Evolutionary conservation across 1,284 basidiomycete genomes (phyloP), one percentile per base, ranked within the genome.

Genomic region (Melampsora americana): DNA sequence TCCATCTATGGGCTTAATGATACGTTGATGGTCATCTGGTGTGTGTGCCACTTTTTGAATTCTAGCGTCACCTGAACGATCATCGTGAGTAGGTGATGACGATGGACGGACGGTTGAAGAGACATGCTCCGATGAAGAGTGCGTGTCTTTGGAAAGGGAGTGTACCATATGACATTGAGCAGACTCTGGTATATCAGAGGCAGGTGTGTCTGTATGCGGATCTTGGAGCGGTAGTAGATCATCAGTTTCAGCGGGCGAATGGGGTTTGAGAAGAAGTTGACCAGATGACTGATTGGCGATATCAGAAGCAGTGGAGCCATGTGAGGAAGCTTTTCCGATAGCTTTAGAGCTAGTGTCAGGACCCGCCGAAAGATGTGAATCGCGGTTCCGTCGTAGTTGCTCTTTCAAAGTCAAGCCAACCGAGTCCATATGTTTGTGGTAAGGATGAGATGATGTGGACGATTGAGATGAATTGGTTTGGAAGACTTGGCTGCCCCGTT

Each of bases 391-490:
- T 35, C 66, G 66, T 18, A 75, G 59, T 42, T 75, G 73, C 46
- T 75, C 73, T 53, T 75, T 75, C 5, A 75, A 28, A 46, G 66
- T 75, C 4, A 75, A 56, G 30, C 73, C 73, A 23, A 75, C 62
- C n/a, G 73, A 14, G 26, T 75, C 66, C 50, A 68, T 20, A 23
- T 67, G 44, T 28, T 60, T 53, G 16, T 18, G 0, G 12, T 16
- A 18, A 46, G 30, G 35, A 44, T 64, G 35, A 66, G 50, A n/a
- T 50, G 2, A 5, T 12, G 71, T 18, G 23, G 64, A 66, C n/a
- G 2, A 66, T 66, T 74, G 32, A 30, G 53, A 74, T 23, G 62
- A 56, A n/a, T 68, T 68, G 18, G 42, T 6, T 42, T 20, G 53
- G 46, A 23, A n/a, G 16, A 26, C 23, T 16, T 56, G 60, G 20